phyloP scores from a whole-genome alignment of 73 alveolate genomes.

The Symbiodinium pilosum region DNA sequence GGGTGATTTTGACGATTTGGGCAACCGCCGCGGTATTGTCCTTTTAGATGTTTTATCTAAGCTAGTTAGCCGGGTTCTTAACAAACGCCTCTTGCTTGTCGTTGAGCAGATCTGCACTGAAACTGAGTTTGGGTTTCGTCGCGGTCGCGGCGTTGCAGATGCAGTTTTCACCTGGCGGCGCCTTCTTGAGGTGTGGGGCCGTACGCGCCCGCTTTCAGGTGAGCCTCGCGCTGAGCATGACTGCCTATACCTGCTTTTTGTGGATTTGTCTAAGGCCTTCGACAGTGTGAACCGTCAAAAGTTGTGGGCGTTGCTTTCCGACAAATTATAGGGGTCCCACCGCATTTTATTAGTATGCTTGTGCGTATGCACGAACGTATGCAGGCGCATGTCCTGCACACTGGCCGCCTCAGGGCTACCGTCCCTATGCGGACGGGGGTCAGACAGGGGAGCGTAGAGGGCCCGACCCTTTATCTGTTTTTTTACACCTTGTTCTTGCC shows the following conservation, averaged over 20 bases:
- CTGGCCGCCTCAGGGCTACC: background rate
- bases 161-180: background rate
- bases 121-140: background rate
- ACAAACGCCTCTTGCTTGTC: background rate
- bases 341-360: background rate
- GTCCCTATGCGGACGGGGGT: conserved; percentile 7
- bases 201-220: background rate
- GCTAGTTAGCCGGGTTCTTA: background rate
- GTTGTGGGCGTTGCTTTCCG: background rate
- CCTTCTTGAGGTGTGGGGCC: background rate
- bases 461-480: conserved; percentile 10
- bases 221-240: background rate
- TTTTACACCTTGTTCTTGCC: background rate
- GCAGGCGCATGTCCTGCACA: background rate
- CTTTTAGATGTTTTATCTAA: background rate
- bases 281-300: background rate
- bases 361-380: background rate
- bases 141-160: background rate
- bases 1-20: background rate
- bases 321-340: background rate
- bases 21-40: background rate
- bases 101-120: background rate
- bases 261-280: conserved; percentile 13
- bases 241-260: background rate
- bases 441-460: conserved; percentile 23